Conservation (phyloP, 176 grass and related monocot genomes). For the Elaeis guineensis region DNA sequence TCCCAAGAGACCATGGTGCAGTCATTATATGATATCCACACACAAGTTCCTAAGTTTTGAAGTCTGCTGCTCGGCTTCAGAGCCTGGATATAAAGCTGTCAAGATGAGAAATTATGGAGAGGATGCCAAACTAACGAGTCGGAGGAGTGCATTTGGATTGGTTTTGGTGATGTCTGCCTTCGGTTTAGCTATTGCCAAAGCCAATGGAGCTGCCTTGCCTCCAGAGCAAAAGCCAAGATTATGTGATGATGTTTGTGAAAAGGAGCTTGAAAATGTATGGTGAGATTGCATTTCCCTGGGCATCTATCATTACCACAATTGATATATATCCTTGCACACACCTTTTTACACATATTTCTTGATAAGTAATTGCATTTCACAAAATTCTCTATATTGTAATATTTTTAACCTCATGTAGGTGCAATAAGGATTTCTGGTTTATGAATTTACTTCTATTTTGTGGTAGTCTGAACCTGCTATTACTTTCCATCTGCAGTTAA, state of each 20-base stretch:
- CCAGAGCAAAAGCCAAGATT: slow-evolving; percentile 91
- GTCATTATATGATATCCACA: slow-evolving; percentile 7
- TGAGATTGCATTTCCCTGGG: slow-evolving; percentile 12
- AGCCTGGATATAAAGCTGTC: not conserved
- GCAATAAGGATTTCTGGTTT: no score
- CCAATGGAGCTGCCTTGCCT: slow-evolving; percentile 64
- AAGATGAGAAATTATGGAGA: slow-evolving; percentile 3
- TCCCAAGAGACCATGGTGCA: slow-evolving; percentile 21
- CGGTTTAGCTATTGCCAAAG: slow-evolving; percentile 19
- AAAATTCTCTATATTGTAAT: no score
- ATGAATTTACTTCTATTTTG: no score
- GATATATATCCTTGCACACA: no score
- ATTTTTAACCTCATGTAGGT: no score
- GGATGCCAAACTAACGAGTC: not conserved
- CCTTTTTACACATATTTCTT: no score
- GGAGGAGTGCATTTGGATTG: slow-evolving; percentile 44
- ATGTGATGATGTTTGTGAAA: slow-evolving; percentile 60
- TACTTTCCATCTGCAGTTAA: no score
- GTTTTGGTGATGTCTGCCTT: slow-evolving; percentile 28
- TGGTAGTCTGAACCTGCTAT: no score
- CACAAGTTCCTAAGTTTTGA: slow-evolving; percentile 15
- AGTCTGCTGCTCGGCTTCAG: slow-evolving; percentile 23
- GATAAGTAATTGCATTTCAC: no score
- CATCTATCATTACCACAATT: not conserved
- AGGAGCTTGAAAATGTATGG: slow-evolving; percentile 87